A percentile compares a stretch with the other conserved stretches of the same genome.
These are phyloP conservation scores for Eutypella sp. DNA, from an alignment of 2,329 filamentous ascomycete species.

Conservation along the genomic window DNA sequence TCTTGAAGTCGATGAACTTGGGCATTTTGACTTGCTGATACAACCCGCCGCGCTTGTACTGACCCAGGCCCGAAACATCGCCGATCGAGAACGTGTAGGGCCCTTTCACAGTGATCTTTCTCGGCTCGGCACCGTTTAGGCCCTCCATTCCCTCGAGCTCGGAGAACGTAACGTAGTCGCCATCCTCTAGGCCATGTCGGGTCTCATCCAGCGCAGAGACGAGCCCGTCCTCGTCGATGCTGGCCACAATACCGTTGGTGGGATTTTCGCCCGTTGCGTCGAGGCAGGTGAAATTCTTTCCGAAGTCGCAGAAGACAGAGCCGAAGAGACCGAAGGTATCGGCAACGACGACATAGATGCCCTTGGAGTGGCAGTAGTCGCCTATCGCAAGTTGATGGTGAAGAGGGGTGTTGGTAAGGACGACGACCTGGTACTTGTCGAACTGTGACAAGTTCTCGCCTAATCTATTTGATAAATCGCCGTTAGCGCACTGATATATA, in stretches of 20 bases:
- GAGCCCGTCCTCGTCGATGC: conserved; percentile 81
- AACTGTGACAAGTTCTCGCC: conserved; percentile 73
- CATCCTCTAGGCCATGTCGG: conserved; percentile 90
- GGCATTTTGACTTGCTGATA: conserved; percentile 99
- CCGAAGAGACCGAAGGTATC: conserved; percentile 95
- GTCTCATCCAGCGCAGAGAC: conserved; percentile 94
- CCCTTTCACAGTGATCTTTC: conserved; percentile 89
- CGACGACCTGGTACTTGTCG: conserved; percentile 87
- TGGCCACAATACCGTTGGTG: conserved; percentile 81
- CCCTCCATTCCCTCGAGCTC: conserved; percentile 90
- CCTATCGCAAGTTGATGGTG: conserved; percentile 77
- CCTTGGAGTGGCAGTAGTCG: conserved; percentile 91
- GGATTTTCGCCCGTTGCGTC: conserved; percentile 89
- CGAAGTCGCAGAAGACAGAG: conserved; percentile 95
- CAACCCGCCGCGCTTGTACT: conserved; percentile 83
- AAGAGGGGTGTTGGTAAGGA: conserved; percentile 79
- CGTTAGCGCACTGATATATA: conserved; percentile 13
- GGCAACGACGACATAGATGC: conserved; percentile 81
- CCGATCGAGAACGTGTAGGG: conserved; percentile 98
- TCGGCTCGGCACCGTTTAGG: conserved; percentile 76
- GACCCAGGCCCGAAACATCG: conserved; percentile 79
- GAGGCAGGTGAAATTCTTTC: conserved; percentile 84
- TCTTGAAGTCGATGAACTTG: conserved; percentile 84
- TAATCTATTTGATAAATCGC: conserved; percentile 47
- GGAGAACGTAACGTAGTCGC: conserved; percentile 91